Conservation (phyloP, 2,329 filamentous ascomycete species). For the Sporothrix dimorphospora region DNA sequence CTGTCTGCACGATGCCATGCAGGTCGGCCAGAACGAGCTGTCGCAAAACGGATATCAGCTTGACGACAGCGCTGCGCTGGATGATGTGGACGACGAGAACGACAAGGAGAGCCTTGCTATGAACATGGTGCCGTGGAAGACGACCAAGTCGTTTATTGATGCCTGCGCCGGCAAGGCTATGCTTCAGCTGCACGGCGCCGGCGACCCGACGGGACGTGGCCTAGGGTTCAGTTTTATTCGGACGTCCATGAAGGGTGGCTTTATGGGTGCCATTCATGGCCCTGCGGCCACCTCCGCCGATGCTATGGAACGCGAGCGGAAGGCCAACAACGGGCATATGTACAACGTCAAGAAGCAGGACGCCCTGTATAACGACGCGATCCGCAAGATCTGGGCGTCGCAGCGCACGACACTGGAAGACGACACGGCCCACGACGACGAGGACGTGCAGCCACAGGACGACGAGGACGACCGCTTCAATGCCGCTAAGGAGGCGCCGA, state of each 20-base stretch:
- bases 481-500: constrained; percentile 64
- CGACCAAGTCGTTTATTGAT: constrained; percentile 93
- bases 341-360: constrained; percentile 98
- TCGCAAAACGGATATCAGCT: constrained; percentile 84
- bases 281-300: constrained; percentile 72
- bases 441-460: constrained; percentile 60
- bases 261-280: constrained; percentile 74
- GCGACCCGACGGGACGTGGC: constrained; percentile 90
- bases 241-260: constrained; percentile 98
- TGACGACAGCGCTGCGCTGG: constrained; percentile 64
- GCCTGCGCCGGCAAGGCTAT: constrained; percentile 95
- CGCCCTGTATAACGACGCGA: constrained; percentile 86
- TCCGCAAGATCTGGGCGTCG: constrained; percentile 88
- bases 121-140: constrained; percentile 93
- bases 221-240: constrained; percentile 97
- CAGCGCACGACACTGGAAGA: constrained; percentile 81
- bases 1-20: constrained; percentile 93
- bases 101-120: constrained; percentile 76
- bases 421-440: constrained; percentile 66
- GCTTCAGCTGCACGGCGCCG: constrained; percentile 91
- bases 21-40: constrained; percentile 88
- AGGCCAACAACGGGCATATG: constrained; percentile 88
- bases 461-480: constrained; percentile 72
- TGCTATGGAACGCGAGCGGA: constrained; percentile 83
- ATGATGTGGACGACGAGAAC: constrained; percentile 66